Percentiles rank a stretch among this genome's conserved stretches.
Conservation (phyloP, 192 early-diverging fungal species). For the Coemansia umbellata region DNA sequence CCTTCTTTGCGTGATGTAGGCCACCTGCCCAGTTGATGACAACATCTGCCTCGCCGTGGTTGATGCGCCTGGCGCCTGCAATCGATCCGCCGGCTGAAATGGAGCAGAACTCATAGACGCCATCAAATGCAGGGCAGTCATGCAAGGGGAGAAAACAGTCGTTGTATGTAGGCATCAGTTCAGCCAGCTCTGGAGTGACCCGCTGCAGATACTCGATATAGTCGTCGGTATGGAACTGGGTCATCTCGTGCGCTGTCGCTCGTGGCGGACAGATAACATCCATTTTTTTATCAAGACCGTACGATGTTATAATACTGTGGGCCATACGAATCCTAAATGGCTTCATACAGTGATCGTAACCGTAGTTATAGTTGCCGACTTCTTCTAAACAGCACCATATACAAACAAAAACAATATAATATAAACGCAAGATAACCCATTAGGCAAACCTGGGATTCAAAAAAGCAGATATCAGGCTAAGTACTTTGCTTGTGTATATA, state of each 20-base stretch:
- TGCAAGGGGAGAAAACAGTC: conserved; percentile 76
- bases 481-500: no score
- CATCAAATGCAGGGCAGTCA: conserved; percentile 97
- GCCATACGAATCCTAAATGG: conserved; percentile 93
- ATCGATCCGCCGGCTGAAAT: conserved; percentile 91
- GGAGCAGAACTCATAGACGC: conserved; percentile 89
- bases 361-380: conserved; percentile 83
- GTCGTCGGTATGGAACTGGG: conserved; percentile 90
- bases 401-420: no score
- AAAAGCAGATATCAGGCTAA: no score
- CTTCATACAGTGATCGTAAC: conserved; percentile 95
- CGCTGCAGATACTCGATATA: conserved; percentile 84
- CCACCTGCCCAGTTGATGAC: conserved; percentile 97
- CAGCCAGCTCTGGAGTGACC: conserved; percentile 71
- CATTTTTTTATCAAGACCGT: conserved; percentile 92
- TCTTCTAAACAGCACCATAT: conserved; percentile 47
- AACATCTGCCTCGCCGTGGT: conserved; percentile 77
- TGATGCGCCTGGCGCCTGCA: conserved; percentile 83
- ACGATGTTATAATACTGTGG: conserved; percentile 87
- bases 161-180: conserved; percentile 57
- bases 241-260: conserved; percentile 85
- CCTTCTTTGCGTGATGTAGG: conserved; percentile 95
- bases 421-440: background rate
- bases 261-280: conserved; percentile 71
- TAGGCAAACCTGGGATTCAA: no score